Evolutionary conservation across 768 basidiomycete genomes (phyloP), one percentile per base, ranked within the genome.

Genomic region (Amanita jacksonii): DNA sequence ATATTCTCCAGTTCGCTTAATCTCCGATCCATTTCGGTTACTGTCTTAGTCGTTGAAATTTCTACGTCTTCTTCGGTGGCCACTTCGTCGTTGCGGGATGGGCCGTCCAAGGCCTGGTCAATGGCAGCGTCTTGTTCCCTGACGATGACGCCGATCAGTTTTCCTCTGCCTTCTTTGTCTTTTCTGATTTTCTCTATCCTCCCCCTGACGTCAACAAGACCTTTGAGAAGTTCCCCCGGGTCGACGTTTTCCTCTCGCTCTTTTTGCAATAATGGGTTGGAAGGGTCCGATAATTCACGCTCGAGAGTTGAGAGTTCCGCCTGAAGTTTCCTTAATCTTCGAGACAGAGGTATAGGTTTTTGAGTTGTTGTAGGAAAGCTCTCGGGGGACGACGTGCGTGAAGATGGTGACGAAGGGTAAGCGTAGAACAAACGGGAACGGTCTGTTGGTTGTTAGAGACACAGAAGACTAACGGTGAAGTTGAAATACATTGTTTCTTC

Each of bases 241-340:
- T 87, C 81, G 15, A 79, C 71, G 39, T 73, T 70, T 33, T 74
- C 72, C 43, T 77, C 75, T 20, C 70, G 64, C 45, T 81, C 81
- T 44, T 72, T 73, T 38, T 69, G 69, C 19, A 85, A 54, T 9
- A 77, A 63, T 12, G 82, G 81, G 56, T 83, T 88, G 3, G 85
- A 74, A 8, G 85, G 86, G 51, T 89, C 85, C 0, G 79, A 70
- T n/a, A 93, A 68, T 54, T 93, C 88, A 1, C 66, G 58, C 58
- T 99, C 94, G 3, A 99, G 70, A 22, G 87, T 72, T 0, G 73
- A 61, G 1, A 97, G 68, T 55, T 99, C 94, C 2, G 73, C 71
- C 48, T 90, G 85, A 6, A 99, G 68, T 2, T 66, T 60, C 7
- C 74, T 73, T 16, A 91, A 60, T 24, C 82, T 72, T 32, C 74